Conservation (phyloP, 192 early-diverging fungal species). For the Coemansia aciculifera region DNA sequence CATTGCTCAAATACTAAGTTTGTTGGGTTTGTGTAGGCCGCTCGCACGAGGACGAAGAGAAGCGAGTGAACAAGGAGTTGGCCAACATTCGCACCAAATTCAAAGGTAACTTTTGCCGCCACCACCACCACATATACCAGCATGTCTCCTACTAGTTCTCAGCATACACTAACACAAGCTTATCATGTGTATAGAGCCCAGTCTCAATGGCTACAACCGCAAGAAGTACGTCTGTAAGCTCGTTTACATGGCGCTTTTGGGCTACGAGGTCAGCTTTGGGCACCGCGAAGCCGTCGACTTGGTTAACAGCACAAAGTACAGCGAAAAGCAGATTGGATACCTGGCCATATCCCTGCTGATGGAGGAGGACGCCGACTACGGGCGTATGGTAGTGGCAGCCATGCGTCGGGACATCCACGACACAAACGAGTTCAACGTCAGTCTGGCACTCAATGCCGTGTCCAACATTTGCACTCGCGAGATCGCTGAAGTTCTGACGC, state of each 20-base stretch:
- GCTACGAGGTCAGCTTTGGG: slow-evolving; percentile 98
- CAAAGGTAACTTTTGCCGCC: slow-evolving; percentile 63
- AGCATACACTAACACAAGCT: background rate
- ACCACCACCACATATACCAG: background rate
- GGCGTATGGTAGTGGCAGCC: slow-evolving; percentile 82
- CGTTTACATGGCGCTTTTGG: slow-evolving; percentile 98
- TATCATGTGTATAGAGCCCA: slow-evolving; percentile 65
- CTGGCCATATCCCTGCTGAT: slow-evolving; percentile 91
- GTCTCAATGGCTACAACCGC: slow-evolving; percentile 95
- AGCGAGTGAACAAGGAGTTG: slow-evolving; percentile 98
- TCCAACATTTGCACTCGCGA: slow-evolving; percentile 94
- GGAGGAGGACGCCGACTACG: slow-evolving; percentile 81
- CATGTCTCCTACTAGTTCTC: background rate
- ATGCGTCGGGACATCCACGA: slow-evolving; percentile 88
- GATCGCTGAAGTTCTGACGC: slow-evolving; percentile 83
- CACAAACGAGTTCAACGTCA: slow-evolving; percentile 81
- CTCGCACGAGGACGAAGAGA: slow-evolving; percentile 94
- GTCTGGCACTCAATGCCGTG: slow-evolving; percentile 91
- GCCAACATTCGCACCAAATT: slow-evolving; percentile 99
- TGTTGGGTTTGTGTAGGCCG: slow-evolving; percentile 64
- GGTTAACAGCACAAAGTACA: slow-evolving; percentile 85
- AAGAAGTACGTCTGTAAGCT: slow-evolving; percentile 99
- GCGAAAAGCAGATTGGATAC: slow-evolving; percentile 99
- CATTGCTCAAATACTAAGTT: background rate
- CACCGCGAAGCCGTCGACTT: slow-evolving; percentile 95